Evolutionary conservation across 2,329 filamentous ascomycete genomes (phyloP).

Genomic region (Endocalyx cinctus): DNA sequence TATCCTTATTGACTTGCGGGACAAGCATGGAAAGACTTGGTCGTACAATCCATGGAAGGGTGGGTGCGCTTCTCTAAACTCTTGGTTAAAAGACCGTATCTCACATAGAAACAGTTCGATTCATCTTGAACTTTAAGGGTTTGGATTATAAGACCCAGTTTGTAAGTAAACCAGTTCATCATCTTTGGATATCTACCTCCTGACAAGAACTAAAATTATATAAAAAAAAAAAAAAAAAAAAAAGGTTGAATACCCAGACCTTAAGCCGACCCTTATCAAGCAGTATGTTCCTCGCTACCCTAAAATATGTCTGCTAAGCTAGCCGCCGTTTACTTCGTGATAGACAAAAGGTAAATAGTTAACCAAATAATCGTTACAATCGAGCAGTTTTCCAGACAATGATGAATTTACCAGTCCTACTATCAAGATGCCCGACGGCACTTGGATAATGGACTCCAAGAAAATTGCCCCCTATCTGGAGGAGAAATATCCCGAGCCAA

Average conservation of each 20-base stretch:
- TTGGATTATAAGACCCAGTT: constrained; percentile 65
- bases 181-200: neutral
- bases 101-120: constrained; percentile 44
- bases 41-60: constrained; percentile 70
- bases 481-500: constrained; percentile 50
- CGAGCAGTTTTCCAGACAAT: constrained; percentile 42
- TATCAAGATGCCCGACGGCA: constrained; percentile 41
- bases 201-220: neutral
- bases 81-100: constrained; percentile 1
- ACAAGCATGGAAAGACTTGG: constrained; percentile 49
- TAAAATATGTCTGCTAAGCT: too few species aligned
- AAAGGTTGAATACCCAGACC: constrained; percentile 60
- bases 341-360: too few species aligned
- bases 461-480: constrained; percentile 58
- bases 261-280: constrained; percentile 50
- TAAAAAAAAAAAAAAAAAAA: neutral
- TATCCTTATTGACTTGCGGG: constrained; percentile 60
- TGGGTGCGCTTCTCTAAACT: too few species aligned
- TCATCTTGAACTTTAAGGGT: constrained; percentile 63
- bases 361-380: too few species aligned
- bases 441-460: constrained; percentile 59
- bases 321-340: too few species aligned
- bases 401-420: constrained; percentile 27
- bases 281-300: constrained; percentile 36
- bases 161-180: constrained; percentile 30